These are phyloP conservation scores for Sporobolomyces phaffii DNA, from an alignment of 768 basidiomycete species.

Conservation along the genomic window DNA sequence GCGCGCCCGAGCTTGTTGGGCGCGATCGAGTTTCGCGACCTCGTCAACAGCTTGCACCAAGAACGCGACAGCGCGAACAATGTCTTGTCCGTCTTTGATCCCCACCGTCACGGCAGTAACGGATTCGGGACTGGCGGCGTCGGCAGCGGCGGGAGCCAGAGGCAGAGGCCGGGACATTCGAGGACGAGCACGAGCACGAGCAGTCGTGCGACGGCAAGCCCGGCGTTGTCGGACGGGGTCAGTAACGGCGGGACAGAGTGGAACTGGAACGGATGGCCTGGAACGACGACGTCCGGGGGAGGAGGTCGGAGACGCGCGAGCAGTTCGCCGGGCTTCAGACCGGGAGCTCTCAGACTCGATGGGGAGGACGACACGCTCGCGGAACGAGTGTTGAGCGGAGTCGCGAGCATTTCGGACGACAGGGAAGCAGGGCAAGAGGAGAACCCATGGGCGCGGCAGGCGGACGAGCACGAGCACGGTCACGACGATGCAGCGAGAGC, in stretches of 20 bases:
- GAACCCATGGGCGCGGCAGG: constrained; percentile 27
- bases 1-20: constrained; percentile 67
- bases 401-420: not conserved
- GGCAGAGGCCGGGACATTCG: not conserved
- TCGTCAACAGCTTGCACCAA: constrained; percentile 72
- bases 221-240: too few species aligned
- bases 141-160: constrained; percentile 1
- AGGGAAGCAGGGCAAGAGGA: constrained; percentile 10
- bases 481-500: too few species aligned
- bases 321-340: constrained; percentile 11
- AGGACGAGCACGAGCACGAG: not conserved
- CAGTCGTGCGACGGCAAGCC: too few species aligned
- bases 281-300: not conserved
- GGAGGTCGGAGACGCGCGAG: not conserved
- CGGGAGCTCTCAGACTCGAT: not conserved
- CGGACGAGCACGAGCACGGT: not conserved
- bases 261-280: constrained; percentile 1
- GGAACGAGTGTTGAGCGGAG: constrained; percentile 4
- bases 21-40: constrained; percentile 89
- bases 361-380: constrained; percentile 10
- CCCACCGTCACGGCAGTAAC: too few species aligned
- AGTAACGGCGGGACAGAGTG: too few species aligned
- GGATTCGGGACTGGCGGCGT: too few species aligned
- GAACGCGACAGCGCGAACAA: constrained; percentile 45
- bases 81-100: constrained; percentile 28